phyloP scores from a whole-genome alignment of 805 yeast genomes.

The Hanseniaspora taiwanica region DNA sequence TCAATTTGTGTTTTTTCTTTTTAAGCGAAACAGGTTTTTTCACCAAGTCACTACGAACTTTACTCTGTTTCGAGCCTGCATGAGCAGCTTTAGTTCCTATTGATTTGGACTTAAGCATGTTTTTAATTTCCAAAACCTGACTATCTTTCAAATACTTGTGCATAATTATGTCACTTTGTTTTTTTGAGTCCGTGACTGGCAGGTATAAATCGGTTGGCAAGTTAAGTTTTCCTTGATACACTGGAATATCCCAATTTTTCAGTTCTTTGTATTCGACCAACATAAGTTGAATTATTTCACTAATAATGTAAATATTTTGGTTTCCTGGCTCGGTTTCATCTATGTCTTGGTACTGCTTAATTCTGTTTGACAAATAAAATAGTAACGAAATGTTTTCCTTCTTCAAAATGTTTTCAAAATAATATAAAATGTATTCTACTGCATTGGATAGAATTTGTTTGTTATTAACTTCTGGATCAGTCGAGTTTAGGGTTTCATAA shows the following conservation, averaged over 20 bases:
- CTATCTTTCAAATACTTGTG: conserved; percentile 42
- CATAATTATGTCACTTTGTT: conserved; percentile 43
- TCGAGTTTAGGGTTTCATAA: conserved; percentile 39
- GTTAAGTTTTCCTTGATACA: conserved; percentile 71
- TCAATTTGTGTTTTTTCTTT: conserved; percentile 7
- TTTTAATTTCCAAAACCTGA: conserved; percentile 14
- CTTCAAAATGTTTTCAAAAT: conserved; percentile 44
- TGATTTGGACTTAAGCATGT: conserved; percentile 2
- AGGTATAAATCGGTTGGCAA: conserved; percentile 57
- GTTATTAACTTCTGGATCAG: conserved; percentile 19
- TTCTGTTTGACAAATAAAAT: conserved; percentile 63
- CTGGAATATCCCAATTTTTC: conserved; percentile 55
- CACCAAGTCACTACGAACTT: conserved; percentile 10
- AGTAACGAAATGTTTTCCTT: conserved; percentile 58
- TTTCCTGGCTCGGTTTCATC: conserved; percentile 22
- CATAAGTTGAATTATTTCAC: conserved; percentile 62
- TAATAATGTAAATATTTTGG: conserved; percentile 42
- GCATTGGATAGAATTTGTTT: conserved; percentile 40
- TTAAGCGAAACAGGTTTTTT: conserved; percentile 7
- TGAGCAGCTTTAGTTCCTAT: background rate
- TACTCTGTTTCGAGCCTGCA: conserved; percentile 4
- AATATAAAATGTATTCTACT: conserved; percentile 46
- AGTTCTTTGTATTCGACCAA: conserved; percentile 43
- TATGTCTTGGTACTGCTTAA: conserved; percentile 48
- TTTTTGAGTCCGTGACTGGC: conserved; percentile 43